Evolutionary conservation across 768 basidiomycete species (phyloP).

Genomic region (Lyophyllum semitale): DNA sequence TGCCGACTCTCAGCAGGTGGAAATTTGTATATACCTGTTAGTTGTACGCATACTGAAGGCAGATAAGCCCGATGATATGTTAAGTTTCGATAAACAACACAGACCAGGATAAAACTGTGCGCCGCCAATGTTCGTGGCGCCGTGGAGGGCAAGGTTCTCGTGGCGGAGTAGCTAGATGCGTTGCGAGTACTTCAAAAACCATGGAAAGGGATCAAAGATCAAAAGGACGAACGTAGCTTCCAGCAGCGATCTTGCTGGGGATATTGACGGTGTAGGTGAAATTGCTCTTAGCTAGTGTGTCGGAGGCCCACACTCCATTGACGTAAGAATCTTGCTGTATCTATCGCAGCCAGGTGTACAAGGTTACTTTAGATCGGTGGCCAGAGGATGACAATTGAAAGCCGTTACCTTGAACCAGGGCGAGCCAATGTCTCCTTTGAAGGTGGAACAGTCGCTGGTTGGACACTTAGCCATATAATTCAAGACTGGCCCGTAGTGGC

Average conservation of each 20-base stretch:
- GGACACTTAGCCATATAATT: conserved; percentile 43
- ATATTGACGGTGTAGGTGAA: conserved; percentile 38
- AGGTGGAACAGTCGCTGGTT: conserved; percentile 33
- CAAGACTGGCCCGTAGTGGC: conserved; percentile 39
- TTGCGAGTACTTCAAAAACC: too few relatives aligned
- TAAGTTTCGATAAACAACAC: background rate
- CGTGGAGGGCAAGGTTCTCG: conserved; percentile 41
- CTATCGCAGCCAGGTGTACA: too few relatives aligned
- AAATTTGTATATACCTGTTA: conserved; percentile 33
- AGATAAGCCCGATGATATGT: too few relatives aligned
- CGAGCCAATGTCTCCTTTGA: conserved; percentile 35
- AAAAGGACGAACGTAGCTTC: conserved; percentile 31
- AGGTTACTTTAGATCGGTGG: background rate
- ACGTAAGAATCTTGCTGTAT: conserved; percentile 36
- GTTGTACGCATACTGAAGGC: conserved; percentile 38
- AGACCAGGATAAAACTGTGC: conserved; percentile 40
- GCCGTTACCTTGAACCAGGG: conserved; percentile 39
- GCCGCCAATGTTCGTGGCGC: conserved; percentile 29
- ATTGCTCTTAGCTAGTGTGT: conserved; percentile 33
- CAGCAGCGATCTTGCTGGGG: conserved; percentile 37
- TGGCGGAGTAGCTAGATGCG: conserved; percentile 40
- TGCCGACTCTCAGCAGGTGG: too few relatives aligned
- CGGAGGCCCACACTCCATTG: conserved; percentile 39
- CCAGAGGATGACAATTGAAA: background rate
- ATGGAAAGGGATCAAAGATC: too few relatives aligned